Base-by-base conservation (phyloP, 176 grass and related monocot species). In the Puccinellia tenuiflora region DNA sequence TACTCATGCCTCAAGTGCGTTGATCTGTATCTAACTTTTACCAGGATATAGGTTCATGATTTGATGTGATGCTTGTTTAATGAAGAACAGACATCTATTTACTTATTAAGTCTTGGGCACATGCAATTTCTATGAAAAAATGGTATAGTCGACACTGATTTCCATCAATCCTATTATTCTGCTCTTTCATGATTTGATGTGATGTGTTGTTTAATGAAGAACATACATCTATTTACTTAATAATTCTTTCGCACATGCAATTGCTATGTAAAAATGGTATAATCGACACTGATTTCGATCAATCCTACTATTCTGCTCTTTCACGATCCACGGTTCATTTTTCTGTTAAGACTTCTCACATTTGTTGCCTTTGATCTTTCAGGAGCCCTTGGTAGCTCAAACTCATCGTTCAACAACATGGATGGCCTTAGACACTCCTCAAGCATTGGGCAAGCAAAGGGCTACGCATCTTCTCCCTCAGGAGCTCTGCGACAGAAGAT, bases 311-410 rank as follows among this genome's bases (percentile, higher is more conserved):
- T 71, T 71, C 68, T 71, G 39, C 68, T 2, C 6, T 71, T 17
- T 17, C 3, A 13, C 0, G 15, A 28, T 71, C 13, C 0, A 12
- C n/a, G 7, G 4, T 69, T 43, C 8, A 12, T 16, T 31, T 18
- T 45, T 43, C 68, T 45, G 7, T 16, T 9, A 46, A 72, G 68
- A 14, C 12, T 47, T 5, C 15, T 29, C 25, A 10, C 69, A 45
- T 73, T 73, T 73, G 21, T 47, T 73, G 15, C 15, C 7, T 16
- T 29, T 30, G 25, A 16, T 13, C 5, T 86, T 76, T 85, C 87
- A 92, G 80, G 83, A 22, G 76, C 69, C 35, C 15, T 89, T 80
- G 83, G 75, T 67, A 59, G 60, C 53, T 66, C 80, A 14, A 81
- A 47, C 56, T 81, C 65, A 47, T 59, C 31, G 16, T 53, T 50